Percentiles rank a stretch among this genome's conserved stretches.
Conservation (phyloP, 768 basidiomycete species). For the Hygrophorus pudorinus region DNA sequence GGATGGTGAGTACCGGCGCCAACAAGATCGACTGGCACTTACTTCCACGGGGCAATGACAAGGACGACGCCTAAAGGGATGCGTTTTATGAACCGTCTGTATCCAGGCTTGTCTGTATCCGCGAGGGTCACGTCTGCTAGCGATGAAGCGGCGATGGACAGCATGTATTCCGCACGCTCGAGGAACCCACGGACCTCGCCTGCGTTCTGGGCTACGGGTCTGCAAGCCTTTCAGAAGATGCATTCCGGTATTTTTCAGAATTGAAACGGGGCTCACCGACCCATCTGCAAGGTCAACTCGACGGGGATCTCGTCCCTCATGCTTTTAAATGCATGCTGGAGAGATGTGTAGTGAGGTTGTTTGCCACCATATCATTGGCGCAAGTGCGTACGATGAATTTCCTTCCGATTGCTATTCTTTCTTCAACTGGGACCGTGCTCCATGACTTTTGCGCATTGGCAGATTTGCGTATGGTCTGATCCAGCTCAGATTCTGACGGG, state of each 20-base stretch:
- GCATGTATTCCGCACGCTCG: constrained; percentile 75
- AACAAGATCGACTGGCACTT: constrained; percentile 18
- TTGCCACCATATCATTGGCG: neutral
- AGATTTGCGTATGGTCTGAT: constrained; percentile 45
- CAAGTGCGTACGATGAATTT: constrained; percentile 26
- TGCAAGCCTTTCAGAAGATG: constrained; percentile 16
- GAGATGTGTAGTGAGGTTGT: neutral
- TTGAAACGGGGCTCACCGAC: constrained; percentile 44
- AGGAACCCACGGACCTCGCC: constrained; percentile 79
- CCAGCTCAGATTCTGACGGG: constrained; percentile 49
- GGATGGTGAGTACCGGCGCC: neutral
- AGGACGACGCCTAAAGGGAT: constrained; percentile 81
- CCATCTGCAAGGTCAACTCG: constrained; percentile 88
- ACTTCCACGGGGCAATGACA: constrained; percentile 92
- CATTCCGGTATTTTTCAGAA: neutral
- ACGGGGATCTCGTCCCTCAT: constrained; percentile 50
- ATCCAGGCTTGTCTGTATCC: constrained; percentile 75
- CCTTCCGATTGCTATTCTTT: constrained; percentile 58
- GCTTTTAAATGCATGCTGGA: constrained; percentile 39
- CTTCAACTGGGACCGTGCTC: constrained; percentile 59
- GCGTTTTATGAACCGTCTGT: constrained; percentile 75
- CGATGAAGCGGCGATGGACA: constrained; percentile 67
- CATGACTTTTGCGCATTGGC: constrained; percentile 66
- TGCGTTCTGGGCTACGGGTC: constrained; percentile 67
- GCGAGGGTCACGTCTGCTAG: constrained; percentile 67